Evolutionary conservation across 768 basidiomycete species (phyloP).

Genomic region (Galerina marginata): DNA sequence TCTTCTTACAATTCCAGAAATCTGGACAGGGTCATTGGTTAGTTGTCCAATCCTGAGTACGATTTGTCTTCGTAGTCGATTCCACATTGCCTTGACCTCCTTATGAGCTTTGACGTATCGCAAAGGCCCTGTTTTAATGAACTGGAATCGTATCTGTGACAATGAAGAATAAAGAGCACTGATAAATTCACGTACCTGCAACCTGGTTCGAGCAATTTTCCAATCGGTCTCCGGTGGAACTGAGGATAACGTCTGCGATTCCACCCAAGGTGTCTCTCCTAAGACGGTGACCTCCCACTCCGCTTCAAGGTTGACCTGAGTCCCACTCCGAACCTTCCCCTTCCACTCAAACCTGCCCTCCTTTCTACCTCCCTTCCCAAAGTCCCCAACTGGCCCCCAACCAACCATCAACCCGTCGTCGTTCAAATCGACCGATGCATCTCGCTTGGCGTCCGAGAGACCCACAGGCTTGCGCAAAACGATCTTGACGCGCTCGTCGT

Average conservation of each 20-base stretch:
- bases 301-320: constrained; percentile 48
- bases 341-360: constrained; percentile 64
- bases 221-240: no score
- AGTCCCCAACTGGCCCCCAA: constrained; percentile 41
- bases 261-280: constrained; percentile 24
- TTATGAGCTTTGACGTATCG: constrained; percentile 65
- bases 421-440: constrained; percentile 36
- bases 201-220: no score
- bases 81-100: constrained; percentile 64
- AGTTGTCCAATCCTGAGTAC: constrained; percentile 89
- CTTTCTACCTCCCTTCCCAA: constrained; percentile 53
- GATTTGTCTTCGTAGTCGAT: constrained; percentile 73
- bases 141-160: no score
- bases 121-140: constrained; percentile 67
- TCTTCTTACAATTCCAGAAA: constrained; percentile 65
- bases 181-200: no score
- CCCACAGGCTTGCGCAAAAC: constrained; percentile 51
- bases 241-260: background rate
- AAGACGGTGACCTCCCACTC: constrained; percentile 57
- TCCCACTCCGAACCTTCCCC: constrained; percentile 47
- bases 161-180: no score
- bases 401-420: constrained; percentile 34
- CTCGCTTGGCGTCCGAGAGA: constrained; percentile 51
- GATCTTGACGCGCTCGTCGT: constrained; percentile 49
- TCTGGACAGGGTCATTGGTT: constrained; percentile 69